A percentile compares a stretch with the other conserved stretches of the same genome.
phyloP scores from a whole-genome alignment of 305 asterid species.

The Fraxinus sp. region DNA sequence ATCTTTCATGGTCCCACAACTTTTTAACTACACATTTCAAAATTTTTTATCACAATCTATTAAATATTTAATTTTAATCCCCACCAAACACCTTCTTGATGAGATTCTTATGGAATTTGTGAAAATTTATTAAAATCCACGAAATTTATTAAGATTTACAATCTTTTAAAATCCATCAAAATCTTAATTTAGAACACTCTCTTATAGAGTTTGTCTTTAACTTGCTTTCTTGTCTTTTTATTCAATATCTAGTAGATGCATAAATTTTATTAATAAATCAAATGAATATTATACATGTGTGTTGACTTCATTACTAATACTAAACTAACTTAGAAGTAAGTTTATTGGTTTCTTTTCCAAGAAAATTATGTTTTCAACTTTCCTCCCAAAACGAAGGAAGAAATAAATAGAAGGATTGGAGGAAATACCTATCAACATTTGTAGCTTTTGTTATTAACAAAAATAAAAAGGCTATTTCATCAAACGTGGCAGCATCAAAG shows the following conservation, averaged over 20 bases:
- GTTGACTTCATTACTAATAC: background rate
- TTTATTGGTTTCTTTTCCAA: background rate
- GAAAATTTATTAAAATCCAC: too few relatives aligned
- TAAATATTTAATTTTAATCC: too few relatives aligned
- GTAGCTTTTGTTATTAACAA: background rate
- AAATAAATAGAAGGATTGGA: background rate
- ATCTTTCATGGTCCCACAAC: too few relatives aligned
- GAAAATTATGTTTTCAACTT: background rate
- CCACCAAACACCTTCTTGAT: too few relatives aligned
- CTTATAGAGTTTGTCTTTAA: background rate
- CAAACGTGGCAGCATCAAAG: constrained; percentile 21
- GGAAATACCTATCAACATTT: background rate
- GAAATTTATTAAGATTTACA: too few relatives aligned
- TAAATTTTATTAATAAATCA: too few relatives aligned
- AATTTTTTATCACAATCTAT: too few relatives aligned
- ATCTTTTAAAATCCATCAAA: background rate
- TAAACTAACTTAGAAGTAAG: background rate
- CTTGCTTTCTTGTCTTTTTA: background rate
- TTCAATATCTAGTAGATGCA: background rate
- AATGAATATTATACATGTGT: background rate
- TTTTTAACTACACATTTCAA: too few relatives aligned
- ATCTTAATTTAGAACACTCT: too few relatives aligned
- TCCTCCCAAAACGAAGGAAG: background rate
- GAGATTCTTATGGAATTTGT: too few relatives aligned
- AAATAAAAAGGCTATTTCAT: background rate